A percentile compares a stretch with the other conserved stretches of the same genome.
Evolutionary conservation across 1,139 yeast species (phyloP).

Genomic region (Geotrichum fermentans): DNA sequence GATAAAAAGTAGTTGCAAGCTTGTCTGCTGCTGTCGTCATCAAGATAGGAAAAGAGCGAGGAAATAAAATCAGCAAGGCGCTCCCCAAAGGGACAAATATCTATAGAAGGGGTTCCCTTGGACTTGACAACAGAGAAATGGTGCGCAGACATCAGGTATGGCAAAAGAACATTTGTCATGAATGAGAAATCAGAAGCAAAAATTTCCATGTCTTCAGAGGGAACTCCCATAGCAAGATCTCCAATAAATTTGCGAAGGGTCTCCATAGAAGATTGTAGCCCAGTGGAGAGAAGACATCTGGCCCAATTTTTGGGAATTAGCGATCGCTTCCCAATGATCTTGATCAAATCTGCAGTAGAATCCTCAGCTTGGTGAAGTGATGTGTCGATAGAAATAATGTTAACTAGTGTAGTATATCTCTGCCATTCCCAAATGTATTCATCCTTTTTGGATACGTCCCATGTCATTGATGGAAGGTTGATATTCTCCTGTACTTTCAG

Average conservation of each 20-base stretch:
- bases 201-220: slow-evolving; percentile 44
- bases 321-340: slow-evolving; percentile 48
- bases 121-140: slow-evolving; percentile 44
- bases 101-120: slow-evolving; percentile 27
- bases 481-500: slow-evolving; percentile 44
- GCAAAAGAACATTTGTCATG: slow-evolving; percentile 52
- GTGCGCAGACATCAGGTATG: slow-evolving; percentile 60
- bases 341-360: slow-evolving; percentile 60
- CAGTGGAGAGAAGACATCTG: slow-evolving; percentile 65
- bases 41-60: slow-evolving; percentile 42
- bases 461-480: slow-evolving; percentile 43
- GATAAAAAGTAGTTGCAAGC: slow-evolving; percentile 40
- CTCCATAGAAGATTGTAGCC: slow-evolving; percentile 73
- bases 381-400: slow-evolving; percentile 78
- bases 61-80: slow-evolving; percentile 47
- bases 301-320: slow-evolving; percentile 69
- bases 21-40: slow-evolving; percentile 34
- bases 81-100: slow-evolving; percentile 56
- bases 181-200: slow-evolving; percentile 40
- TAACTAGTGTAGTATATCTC: slow-evolving; percentile 66
- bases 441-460: slow-evolving; percentile 41
- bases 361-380: slow-evolving; percentile 84
- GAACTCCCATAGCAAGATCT: slow-evolving; percentile 52
- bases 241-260: slow-evolving; percentile 66
- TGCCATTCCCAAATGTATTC: slow-evolving; percentile 57